Evolutionary conservation across 1,139 yeast species (phyloP), one percentile per base, ranked within the genome.

Genomic region (Yamadazyma spencermartinsiae): DNA sequence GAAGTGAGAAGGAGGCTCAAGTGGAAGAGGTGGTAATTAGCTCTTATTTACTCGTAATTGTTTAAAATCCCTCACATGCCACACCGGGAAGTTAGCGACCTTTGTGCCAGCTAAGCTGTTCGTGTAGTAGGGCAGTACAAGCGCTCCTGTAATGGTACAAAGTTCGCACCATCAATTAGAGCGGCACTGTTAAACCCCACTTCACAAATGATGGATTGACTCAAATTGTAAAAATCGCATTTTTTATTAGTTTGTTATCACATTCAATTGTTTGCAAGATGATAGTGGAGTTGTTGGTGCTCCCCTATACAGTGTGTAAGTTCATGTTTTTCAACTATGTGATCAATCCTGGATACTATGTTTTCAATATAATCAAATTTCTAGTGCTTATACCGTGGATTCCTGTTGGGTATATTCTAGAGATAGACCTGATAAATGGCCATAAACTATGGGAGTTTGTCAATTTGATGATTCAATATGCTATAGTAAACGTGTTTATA

Each of bases 401-500:
- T 31, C 65, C 65, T 12, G 35, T 57, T 4, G 37, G 55, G 4
- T 41, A 46, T 33, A 16, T 45, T 8, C 35, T 56, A 5, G 50
- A 45, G 4, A 36, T 55, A 6, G 49, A 52, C 10, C 35, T 36
- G 4, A 23, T 44, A 12, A 24, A 39, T 28, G 13, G 23, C 8
- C 25, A 37, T 13, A 38, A 38, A 28, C 18, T 43, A 8, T 13
- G 30, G 9, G 45, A 44, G 5, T 40, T 43, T n/a, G 18, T 40
- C 6, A 28, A 36, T 20, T 30, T 33, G 11, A 13, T 45, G 33
- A 17, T 48, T n/a, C 63, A 61, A 37, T 60, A 45, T 41, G 31
- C 51, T 25, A 50, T 60, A 45, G 58, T 57, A 12, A 51, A 56
- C 18, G 36, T 50, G n/a, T 44, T 59, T 11, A 44, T 60, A 33